Base-by-base conservation (phyloP, 2,329 filamentous ascomycete species). In the Ophiostoma ulmi region DNA sequence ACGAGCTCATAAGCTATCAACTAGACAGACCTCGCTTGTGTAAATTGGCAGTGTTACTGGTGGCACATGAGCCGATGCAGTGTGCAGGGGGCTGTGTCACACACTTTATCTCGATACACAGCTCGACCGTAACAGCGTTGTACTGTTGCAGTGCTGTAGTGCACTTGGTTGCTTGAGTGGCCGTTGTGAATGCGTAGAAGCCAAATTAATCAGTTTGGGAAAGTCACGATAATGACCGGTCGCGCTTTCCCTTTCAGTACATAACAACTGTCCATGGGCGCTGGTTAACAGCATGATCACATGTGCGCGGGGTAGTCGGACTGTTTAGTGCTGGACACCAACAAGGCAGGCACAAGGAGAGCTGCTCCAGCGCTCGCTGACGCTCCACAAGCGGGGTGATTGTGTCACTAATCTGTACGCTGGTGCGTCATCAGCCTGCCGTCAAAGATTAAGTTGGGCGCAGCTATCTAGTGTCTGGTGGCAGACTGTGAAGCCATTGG, bases 291-390 rank as follows among this genome's bases (percentile, higher is more conserved):
- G 17, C 52, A 26, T 58, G 44, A 26, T 26, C 13, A 26, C 36
- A 65, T 65, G 63, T 41, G 63, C 63, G 63, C 63, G 63, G 63
- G 63, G 63, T 65, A 65, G 58, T 36, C 22, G 7, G 44, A 48
- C 48, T 14, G n/a, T 26, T 26, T 58, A 58, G 52, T 58, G 52
- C n/a, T 58, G 52, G 52, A 13, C 52, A 58, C 63, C n/a, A 38
- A 39, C 17, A 64, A 36, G 35, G 8, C 61, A 38, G 31, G 58
- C 58, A 26, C 31, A 36, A 20, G 31, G 20, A 64, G n/a, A n/a
- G n/a, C n/a, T n/a, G 61, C 61, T 58, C 44, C 52, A 58, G 52
- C 52, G 52, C 22, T 10, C 22, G 4, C 20, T 31, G n/a, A 58
- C 52, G 22, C 52, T 31, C 52, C 52, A 22, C 22, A 58, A 26